Percentiles rank a stretch among this genome's conserved stretches.
These are phyloP conservation scores for Cicer bijugum DNA, from an alignment of 306 rosid species.

Conservation along the genomic window DNA sequence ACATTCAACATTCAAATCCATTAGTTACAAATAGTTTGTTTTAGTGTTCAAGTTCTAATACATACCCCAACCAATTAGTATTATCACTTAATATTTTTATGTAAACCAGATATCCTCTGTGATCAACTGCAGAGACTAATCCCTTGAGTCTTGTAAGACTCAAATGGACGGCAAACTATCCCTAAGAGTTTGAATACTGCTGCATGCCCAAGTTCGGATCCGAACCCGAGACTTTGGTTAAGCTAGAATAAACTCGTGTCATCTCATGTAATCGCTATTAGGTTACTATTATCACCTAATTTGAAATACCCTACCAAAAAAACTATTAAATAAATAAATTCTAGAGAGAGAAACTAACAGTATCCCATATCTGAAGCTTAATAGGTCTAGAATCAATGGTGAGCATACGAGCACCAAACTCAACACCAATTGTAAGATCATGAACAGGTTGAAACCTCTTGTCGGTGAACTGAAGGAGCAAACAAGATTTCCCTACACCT, in stretches of 20 bases:
- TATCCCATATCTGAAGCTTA: slow-evolving; percentile 99
- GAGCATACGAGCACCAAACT: slow-evolving; percentile 97
- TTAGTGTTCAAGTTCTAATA: neutral
- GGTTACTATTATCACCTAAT: neutral
- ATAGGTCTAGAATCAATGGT: slow-evolving; percentile 77
- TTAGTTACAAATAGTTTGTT: slow-evolving; percentile 7
- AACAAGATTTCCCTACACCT: slow-evolving; percentile 97
- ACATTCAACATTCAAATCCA: no score
- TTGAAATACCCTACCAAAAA: slow-evolving; percentile 22
- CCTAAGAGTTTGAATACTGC: no score
- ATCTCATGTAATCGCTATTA: no score
- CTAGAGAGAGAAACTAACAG: slow-evolving; percentile 54
- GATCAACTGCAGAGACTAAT: no score
- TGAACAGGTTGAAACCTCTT: slow-evolving; percentile 97
- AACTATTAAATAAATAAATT: slow-evolving; percentile 10
- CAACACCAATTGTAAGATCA: slow-evolving; percentile 97
- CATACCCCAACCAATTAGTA: neutral
- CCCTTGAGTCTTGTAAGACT: no score
- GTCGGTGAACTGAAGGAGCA: slow-evolving; percentile 94
- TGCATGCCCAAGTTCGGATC: no score
- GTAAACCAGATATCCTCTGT: no score
- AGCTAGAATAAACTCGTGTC: no score
- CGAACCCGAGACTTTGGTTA: no score
- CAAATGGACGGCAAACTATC: no score
- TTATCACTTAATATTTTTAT: neutral